Evolutionary conservation across 2,329 filamentous ascomycete genomes (phyloP).

Genomic region (Tolypocladium amazonense): DNA sequence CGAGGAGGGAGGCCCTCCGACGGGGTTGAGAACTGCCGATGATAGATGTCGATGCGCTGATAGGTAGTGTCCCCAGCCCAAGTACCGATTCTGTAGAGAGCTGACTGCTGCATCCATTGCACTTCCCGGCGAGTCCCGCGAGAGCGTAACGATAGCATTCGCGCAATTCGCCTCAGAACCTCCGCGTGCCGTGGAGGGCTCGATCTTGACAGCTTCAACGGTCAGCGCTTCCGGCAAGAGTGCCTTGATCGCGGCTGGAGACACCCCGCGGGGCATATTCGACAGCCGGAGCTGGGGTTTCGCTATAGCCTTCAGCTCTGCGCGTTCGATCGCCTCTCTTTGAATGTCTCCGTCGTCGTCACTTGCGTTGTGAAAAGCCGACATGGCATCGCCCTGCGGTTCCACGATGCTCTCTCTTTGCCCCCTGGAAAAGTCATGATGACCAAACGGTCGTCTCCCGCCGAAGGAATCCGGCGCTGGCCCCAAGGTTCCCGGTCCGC

Average conservation of each 20-base stretch:
- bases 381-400: constrained; percentile 34
- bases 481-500: constrained; percentile 52
- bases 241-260: constrained; percentile 47
- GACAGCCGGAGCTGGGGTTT: constrained; percentile 53
- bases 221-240: constrained; percentile 48
- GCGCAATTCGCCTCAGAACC: constrained; percentile 58
- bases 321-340: constrained; percentile 26
- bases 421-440: constrained; percentile 28
- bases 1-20: constrained; percentile 23
- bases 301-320: constrained; percentile 47
- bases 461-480: constrained; percentile 36
- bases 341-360: constrained; percentile 40
- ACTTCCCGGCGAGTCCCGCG: constrained; percentile 68
- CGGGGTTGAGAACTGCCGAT: constrained; percentile 49
- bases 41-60: constrained; percentile 74
- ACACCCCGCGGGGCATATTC: constrained; percentile 50
- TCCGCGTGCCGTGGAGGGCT: constrained; percentile 41
- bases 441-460: constrained; percentile 42
- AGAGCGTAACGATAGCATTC: constrained; percentile 70
- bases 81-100: constrained; percentile 68
- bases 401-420: constrained; percentile 19
- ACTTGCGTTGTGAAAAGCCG: constrained; percentile 62
- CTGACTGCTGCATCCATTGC: constrained; percentile 77
- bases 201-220: constrained; percentile 64
- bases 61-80: constrained; percentile 76